These are phyloP conservation scores for Geotrichum aggregatum DNA, from an alignment of 1,139 yeast species.

Conservation along the genomic window DNA sequence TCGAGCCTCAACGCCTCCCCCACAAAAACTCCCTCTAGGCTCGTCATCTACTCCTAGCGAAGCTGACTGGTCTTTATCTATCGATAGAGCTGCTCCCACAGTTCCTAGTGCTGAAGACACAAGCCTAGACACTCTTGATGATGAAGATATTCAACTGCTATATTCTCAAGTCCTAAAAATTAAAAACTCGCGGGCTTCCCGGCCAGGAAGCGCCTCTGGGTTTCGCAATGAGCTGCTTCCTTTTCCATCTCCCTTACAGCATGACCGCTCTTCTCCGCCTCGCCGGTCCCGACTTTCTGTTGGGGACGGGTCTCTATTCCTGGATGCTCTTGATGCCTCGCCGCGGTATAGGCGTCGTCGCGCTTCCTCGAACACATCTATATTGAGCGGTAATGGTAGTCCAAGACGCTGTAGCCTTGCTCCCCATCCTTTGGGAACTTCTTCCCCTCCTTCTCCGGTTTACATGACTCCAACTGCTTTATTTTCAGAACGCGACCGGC, in stretches of 20 bases:
- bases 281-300: constrained; percentile 12
- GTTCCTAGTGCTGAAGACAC: constrained; percentile 20
- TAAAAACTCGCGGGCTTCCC: constrained; percentile 13
- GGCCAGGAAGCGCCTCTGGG: constrained; percentile 5
- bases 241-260: not conserved
- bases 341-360: not conserved
- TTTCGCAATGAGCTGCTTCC: constrained; percentile 9
- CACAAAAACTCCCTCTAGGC: not conserved
- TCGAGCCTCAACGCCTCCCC: not conserved
- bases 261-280: constrained; percentile 3
- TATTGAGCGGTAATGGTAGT: not conserved
- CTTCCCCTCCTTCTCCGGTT: not conserved
- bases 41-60: constrained; percentile 6
- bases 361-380: constrained; percentile 9
- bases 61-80: constrained; percentile 25
- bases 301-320: not conserved
- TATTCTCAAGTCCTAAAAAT: constrained; percentile 26
- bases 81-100: constrained; percentile 24
- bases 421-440: not conserved
- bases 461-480: not conserved
- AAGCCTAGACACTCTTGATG: constrained; percentile 23
- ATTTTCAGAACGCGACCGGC: constrained; percentile 22
- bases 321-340: not conserved
- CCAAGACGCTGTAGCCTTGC: constrained; percentile 1
- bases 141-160: constrained; percentile 26